These are phyloP conservation scores for Leishmania mexicana DNA, from an alignment of 208 protist genomes.

Conservation along the genomic window DNA sequence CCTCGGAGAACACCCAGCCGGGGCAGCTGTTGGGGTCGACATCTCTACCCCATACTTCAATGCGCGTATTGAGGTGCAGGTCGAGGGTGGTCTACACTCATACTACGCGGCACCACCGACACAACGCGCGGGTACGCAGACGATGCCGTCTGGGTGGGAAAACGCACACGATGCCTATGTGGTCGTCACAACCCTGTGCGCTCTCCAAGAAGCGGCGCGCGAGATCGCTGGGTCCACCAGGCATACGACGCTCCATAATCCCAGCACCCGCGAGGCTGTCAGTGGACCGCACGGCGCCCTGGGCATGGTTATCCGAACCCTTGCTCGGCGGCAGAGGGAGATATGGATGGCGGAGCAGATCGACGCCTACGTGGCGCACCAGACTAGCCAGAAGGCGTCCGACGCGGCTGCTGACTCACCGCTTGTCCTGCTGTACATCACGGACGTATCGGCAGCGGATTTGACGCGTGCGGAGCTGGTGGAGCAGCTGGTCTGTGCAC, in stretches of 20 bases:
- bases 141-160: neutral
- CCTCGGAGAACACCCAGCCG: neutral
- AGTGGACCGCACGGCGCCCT: neutral
- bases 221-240: neutral
- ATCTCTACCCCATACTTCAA: conserved; percentile 2
- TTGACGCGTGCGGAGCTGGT: conserved; percentile 7
- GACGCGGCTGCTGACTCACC: conserved; percentile 12
- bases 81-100: conserved; percentile 2
- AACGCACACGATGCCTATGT: conserved; percentile 21
- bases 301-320: neutral
- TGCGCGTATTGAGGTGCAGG: conserved; percentile 1
- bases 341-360: conserved; percentile 1
- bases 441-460: conserved; percentile 17
- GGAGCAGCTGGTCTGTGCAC: conserved; percentile 4
- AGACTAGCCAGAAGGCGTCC: neutral
- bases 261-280: neutral
- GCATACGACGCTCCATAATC: neutral
- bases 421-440: conserved; percentile 27
- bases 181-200: conserved; percentile 13
- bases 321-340: conserved; percentile 4
- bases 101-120: conserved; percentile 5
- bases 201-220: conserved; percentile 20
- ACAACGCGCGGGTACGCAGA: neutral
- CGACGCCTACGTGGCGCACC: neutral
- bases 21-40: neutral